Evolutionary conservation across 2,329 filamentous ascomycete species (phyloP).

Genomic region (Penicillium italicum): DNA sequence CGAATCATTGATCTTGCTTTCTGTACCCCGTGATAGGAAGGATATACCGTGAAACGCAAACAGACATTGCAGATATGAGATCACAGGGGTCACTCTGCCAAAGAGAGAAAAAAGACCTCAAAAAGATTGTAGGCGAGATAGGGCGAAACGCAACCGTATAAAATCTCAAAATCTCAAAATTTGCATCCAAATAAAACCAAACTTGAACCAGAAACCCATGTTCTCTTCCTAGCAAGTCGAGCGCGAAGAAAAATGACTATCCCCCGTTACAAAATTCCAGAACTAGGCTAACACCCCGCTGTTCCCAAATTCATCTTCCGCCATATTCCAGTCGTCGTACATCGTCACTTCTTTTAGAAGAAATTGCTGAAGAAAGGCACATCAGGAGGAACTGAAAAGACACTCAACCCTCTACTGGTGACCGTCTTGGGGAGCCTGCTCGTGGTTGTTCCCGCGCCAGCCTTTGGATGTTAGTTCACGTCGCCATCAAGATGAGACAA

Average conservation of each 20-base stretch:
- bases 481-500: too few relatives aligned
- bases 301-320: neutral
- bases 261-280: neutral
- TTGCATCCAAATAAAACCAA: neutral
- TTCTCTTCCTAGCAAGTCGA: neutral
- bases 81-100: neutral
- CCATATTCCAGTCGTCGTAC: conserved; percentile 1
- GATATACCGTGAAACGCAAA: neutral
- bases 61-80: neutral
- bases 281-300: neutral
- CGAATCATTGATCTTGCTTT: neutral
- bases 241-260: neutral
- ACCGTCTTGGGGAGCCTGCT: conserved; percentile 18
- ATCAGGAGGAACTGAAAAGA: neutral
- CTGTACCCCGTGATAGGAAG: neutral
- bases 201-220: neutral
- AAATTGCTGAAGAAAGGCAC: neutral
- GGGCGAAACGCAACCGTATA: neutral
- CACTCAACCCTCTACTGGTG: conserved; percentile 8
- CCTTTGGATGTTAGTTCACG: conserved; percentile 15
- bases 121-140: neutral
- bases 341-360: conserved; percentile 12
- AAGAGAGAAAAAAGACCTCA: neutral
- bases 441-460: conserved; percentile 24
- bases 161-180: neutral